Percentiles rank a stretch among this genome's conserved stretches.
Conservation (phyloP, 2,329 filamentous ascomycete species). For the Sordariomycetes sp. region DNA sequence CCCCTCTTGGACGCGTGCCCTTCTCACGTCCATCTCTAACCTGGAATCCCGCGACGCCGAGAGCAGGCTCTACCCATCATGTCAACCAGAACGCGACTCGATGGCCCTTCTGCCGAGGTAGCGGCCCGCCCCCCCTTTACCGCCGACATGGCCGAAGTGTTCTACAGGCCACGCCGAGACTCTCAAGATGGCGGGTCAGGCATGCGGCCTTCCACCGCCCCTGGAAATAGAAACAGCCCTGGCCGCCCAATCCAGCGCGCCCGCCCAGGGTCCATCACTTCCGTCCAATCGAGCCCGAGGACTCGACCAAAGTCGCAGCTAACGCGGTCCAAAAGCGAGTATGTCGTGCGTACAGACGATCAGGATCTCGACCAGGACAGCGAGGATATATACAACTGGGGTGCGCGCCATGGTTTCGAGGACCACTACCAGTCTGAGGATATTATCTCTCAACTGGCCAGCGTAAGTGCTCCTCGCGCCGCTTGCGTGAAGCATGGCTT, state of each 20-base stretch:
- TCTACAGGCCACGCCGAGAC: constrained; percentile 5
- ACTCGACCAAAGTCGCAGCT: constrained; percentile 38
- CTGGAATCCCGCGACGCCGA: not conserved
- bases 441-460: constrained; percentile 74
- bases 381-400: constrained; percentile 40
- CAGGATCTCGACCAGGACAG: constrained; percentile 28
- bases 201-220: constrained; percentile 32
- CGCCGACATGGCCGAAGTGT: constrained; percentile 3
- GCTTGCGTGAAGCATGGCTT: not conserved
- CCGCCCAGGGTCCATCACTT: constrained; percentile 13
- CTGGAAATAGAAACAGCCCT: constrained; percentile 27
- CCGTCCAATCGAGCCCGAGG: constrained; percentile 1
- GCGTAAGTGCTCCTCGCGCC: constrained; percentile 41
- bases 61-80: not conserved
- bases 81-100: not conserved
- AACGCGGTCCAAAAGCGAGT: constrained; percentile 47
- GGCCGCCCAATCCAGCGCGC: constrained; percentile 17
- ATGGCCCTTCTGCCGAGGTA: not conserved
- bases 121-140: not conserved
- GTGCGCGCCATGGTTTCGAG: constrained; percentile 77
- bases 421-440: constrained; percentile 86
- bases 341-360: constrained; percentile 27
- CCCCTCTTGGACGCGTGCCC: not conserved
- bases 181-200: constrained; percentile 15
- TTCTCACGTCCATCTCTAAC: not conserved